These are phyloP conservation scores for Mycena alexandri DNA, from an alignment of 768 basidiomycete genomes.

Conservation along the genomic window DNA sequence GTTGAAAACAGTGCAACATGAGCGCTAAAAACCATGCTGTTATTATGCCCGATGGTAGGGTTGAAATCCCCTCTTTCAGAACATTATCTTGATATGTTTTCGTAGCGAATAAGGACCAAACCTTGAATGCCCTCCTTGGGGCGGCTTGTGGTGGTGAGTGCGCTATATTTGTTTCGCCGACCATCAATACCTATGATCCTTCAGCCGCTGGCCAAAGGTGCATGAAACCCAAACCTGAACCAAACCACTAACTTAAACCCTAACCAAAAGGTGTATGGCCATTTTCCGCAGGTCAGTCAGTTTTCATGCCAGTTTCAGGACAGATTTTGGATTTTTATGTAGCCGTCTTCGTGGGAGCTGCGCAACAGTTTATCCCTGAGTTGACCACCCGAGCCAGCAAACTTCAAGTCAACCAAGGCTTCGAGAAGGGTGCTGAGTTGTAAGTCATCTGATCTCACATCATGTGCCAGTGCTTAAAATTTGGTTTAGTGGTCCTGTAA, in stretches of 20 bases:
- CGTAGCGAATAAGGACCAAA: conserved; percentile 91
- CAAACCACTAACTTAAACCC: too few species aligned
- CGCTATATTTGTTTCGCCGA: conserved; percentile 24
- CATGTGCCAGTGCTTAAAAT: not conserved
- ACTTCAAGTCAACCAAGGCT: conserved; percentile 90
- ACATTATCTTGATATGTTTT: conserved; percentile 12
- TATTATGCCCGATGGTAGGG: conserved; percentile 92
- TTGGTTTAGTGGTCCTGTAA: conserved; percentile 74
- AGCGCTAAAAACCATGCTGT: conserved; percentile 98
- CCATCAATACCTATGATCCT: conserved; percentile 27
- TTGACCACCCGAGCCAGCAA: conserved; percentile 82
- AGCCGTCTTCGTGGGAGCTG: conserved; percentile 86
- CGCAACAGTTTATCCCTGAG: conserved; percentile 86
- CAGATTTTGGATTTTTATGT: not conserved
- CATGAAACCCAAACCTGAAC: too few species aligned
- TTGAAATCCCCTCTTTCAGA: conserved; percentile 9
- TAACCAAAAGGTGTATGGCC: conserved; percentile 99
- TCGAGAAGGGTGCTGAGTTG: conserved; percentile 90
- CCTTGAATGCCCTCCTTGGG: conserved; percentile 91
- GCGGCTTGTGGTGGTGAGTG: conserved; percentile 89
- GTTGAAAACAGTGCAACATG: conserved; percentile 60
- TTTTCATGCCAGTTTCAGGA: not conserved
- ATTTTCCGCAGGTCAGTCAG: conserved; percentile 90
- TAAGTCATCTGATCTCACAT: conserved; percentile 43
- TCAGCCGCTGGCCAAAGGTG: conserved; percentile 94